A percentile compares a stretch with the other conserved stretches of the same genome.
phyloP scores from a whole-genome alignment of 805 yeast species.

The Candida piceae region DNA sequence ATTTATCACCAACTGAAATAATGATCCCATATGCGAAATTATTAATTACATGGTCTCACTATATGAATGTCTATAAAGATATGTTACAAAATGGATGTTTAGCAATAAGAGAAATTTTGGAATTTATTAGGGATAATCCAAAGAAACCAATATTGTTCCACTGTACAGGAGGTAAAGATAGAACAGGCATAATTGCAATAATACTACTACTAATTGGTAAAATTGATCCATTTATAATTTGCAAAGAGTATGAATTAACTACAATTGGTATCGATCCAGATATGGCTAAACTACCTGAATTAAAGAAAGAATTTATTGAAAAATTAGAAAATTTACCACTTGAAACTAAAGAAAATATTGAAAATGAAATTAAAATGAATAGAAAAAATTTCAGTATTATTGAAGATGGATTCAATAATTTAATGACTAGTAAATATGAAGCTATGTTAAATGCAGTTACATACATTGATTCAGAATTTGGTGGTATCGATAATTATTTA shows the following conservation, averaged over 20 bases:
- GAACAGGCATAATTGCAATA: slow-evolving; percentile 75
- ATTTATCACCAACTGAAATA: slow-evolving; percentile 61
- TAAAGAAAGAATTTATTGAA: slow-evolving; percentile 32
- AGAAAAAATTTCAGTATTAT: slow-evolving; percentile 38
- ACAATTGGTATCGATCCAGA: slow-evolving; percentile 56
- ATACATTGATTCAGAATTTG: slow-evolving; percentile 46
- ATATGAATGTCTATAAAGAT: slow-evolving; percentile 55
- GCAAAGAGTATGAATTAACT: slow-evolving; percentile 76
- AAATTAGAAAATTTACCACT: slow-evolving; percentile 22
- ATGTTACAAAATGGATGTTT: slow-evolving; percentile 46
- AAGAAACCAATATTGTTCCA: slow-evolving; percentile 56
- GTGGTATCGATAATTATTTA: slow-evolving; percentile 46
- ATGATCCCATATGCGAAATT: slow-evolving; percentile 51
- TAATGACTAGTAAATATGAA: slow-evolving; percentile 61
- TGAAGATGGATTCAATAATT: slow-evolving; percentile 51
- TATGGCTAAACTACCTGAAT: slow-evolving; percentile 34
- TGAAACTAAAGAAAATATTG: slow-evolving; percentile 19
- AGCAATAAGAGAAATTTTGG: slow-evolving; percentile 47
- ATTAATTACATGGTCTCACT: slow-evolving; percentile 57
- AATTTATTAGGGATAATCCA: slow-evolving; percentile 50
- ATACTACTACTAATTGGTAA: slow-evolving; percentile 57
- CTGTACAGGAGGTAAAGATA: slow-evolving; percentile 84
- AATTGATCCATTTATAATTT: slow-evolving; percentile 59
- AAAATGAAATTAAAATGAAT: slow-evolving; percentile 29
- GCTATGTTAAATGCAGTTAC: slow-evolving; percentile 63